Base-by-base conservation (phyloP, 164 flowering plant species). In the Stephania yunnanensis region DNA sequence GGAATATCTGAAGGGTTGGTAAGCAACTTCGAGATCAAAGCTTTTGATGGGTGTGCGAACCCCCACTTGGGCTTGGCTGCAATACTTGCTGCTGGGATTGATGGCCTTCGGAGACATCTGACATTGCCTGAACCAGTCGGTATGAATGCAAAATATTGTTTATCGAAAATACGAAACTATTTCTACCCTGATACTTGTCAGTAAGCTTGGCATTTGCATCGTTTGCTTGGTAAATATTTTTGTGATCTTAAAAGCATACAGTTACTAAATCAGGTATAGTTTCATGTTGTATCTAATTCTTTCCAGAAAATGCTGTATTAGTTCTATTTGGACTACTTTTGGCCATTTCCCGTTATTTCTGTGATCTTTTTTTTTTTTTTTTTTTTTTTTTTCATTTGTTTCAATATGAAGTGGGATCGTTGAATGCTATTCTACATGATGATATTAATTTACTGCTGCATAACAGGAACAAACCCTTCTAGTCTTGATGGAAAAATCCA, bases 21-120 rank as follows among this genome's bases (percentile, higher is more conserved):
- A 45, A 96, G 97, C 92, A 96, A 96, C 84, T 96, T 96, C 80
- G 98, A 96, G 84, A 84, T 96, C 17, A 96, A 92, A 80, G 85
- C 91, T 25, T 92, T 92, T 80, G 99, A 96, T 85, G 99, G 93
- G 5, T 90, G 97, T 84, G 97, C 99, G 74, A 96, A 96, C 84
- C 98, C 99, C 19, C 82, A 94, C 83, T 80, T 96, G 69, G 99
- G 93, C 25, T 82, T 96, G 83, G 95, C 94, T 83, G 86, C 97
- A 58, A 86, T 96, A 48, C 70, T 90, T 80, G 94, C 97, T 79
- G 91, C 98, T 46, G 99, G 99, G 31, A 85, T 94, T 70, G 98
- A 96, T 84, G 99, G 99, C 67, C 88, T 96, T 45, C 84, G 91
- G 70, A 86, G 82, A 71, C 88, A 92, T 53, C 89, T 87, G 69